phyloP scores from a whole-genome alignment of 768 basidiomycete genomes.

The Lactifluus subvellereus region DNA sequence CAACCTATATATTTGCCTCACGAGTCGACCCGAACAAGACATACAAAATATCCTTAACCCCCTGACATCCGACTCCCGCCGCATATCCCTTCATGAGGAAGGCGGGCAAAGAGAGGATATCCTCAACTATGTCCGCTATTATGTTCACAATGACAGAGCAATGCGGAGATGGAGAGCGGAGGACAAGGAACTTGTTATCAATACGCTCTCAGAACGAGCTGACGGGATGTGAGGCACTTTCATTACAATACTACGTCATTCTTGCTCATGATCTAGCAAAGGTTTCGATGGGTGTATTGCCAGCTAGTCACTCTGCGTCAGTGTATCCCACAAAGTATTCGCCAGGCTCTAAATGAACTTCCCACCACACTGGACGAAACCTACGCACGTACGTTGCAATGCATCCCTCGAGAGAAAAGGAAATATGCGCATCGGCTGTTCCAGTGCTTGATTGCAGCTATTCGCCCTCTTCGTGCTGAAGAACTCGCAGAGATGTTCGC shows the following conservation, averaged over 20 bases:
- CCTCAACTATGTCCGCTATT: background rate
- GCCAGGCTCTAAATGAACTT: background rate
- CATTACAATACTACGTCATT: background rate
- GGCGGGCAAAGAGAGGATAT: background rate
- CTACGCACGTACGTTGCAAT: background rate
- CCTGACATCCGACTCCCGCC: background rate
- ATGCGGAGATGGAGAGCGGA: constrained; percentile 4
- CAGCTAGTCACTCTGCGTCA: background rate
- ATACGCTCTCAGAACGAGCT: background rate
- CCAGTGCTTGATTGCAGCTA: background rate
- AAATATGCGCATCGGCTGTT: background rate
- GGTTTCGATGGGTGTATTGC: background rate
- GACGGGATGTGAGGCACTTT: background rate
- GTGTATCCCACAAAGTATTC: background rate
- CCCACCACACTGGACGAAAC: background rate
- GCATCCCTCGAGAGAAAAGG: background rate
- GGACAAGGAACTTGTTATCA: background rate
- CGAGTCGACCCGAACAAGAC: constrained; percentile 10
- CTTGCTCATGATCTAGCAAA: background rate
- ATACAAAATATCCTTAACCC: background rate
- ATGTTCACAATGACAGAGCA: background rate
- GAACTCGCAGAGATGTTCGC: constrained; percentile 8
- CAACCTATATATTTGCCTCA: background rate
- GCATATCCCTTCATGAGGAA: constrained; percentile 6
- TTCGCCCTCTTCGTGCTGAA: constrained; percentile 1